A percentile compares a stretch with the other conserved stretches of the same genome.
Evolutionary conservation across 305 asterid species (phyloP).

Genomic region (Andrographis paniculata): DNA sequence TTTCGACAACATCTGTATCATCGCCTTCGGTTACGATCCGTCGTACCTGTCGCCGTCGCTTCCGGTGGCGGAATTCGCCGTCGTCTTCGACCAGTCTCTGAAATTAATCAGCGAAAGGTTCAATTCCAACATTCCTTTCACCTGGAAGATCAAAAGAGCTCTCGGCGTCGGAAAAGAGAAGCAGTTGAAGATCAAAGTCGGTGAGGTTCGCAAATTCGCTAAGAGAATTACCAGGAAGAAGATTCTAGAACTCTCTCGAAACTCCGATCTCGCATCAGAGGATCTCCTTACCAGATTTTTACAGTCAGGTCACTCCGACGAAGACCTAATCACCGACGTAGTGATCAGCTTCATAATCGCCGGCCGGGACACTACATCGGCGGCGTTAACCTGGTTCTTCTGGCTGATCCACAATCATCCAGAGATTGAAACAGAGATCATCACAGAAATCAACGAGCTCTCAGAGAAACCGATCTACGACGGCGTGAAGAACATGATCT

Average conservation of each 20-base stretch:
- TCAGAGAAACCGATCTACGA: slow-evolving; percentile 15
- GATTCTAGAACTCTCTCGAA: slow-evolving; percentile 17
- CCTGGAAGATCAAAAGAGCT: slow-evolving; percentile 31
- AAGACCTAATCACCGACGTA: slow-evolving; percentile 26
- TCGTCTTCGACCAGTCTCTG: slow-evolving; percentile 32
- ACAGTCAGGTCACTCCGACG: slow-evolving; percentile 36
- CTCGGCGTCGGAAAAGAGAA: slow-evolving; percentile 31
- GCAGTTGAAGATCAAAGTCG: slow-evolving; percentile 17
- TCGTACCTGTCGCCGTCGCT: slow-evolving; percentile 26
- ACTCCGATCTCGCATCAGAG: slow-evolving; percentile 24
- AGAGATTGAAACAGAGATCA: slow-evolving; percentile 21
- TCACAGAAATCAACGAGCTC: slow-evolving; percentile 24
- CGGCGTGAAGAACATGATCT: slow-evolving; percentile 29
- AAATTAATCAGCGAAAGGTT: slow-evolving; percentile 22
- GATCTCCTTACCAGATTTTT: slow-evolving; percentile 53
- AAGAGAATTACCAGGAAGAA: slow-evolving; percentile 21
- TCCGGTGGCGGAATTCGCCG: slow-evolving; percentile 27
- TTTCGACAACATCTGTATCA: slow-evolving; percentile 39
- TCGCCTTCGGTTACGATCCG: slow-evolving; percentile 36
- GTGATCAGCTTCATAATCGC: slow-evolving; percentile 39
- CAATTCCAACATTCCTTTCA: slow-evolving; percentile 12
- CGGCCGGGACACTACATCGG: slow-evolving; percentile 39
- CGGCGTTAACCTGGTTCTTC: slow-evolving; percentile 37
- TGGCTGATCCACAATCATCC: slow-evolving; percentile 28
- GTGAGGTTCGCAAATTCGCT: slow-evolving; percentile 22